These are phyloP conservation scores for Hypoxylon crocopeplum DNA, from an alignment of 495 filamentous ascomycete species.

Conservation along the genomic window DNA sequence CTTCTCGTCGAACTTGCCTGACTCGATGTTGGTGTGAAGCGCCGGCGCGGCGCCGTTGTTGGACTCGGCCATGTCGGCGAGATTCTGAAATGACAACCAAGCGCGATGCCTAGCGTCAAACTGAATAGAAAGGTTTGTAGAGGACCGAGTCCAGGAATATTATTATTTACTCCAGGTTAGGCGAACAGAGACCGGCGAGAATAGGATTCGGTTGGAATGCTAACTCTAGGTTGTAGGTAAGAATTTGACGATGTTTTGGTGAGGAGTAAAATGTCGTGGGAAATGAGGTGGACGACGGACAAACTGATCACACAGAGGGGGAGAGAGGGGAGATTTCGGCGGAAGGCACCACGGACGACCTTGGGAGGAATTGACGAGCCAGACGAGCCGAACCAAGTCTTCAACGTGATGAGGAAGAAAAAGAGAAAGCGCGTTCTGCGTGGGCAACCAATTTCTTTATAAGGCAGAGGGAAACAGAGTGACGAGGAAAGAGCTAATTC, in stretches of 20 bases:
- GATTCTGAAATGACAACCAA: constrained; percentile 31
- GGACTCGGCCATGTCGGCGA: constrained; percentile 57
- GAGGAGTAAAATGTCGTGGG: constrained; percentile 34
- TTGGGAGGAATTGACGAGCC: constrained; percentile 43
- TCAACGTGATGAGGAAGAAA: constrained; percentile 43
- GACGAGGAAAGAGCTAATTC: constrained; percentile 37
- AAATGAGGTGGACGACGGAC: constrained; percentile 30
- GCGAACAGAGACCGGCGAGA: constrained; percentile 35
- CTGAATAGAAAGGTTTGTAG: constrained; percentile 13
- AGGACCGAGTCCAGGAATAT: constrained; percentile 22
- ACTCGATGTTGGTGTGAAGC: constrained; percentile 62
- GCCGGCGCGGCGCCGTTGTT: constrained; percentile 53
- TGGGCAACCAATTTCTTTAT: constrained; percentile 43
- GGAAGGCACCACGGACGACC: constrained; percentile 44
- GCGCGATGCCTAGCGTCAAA: constrained; percentile 24
- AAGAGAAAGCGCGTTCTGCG: constrained; percentile 40
- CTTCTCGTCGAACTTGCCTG: constrained; percentile 65
- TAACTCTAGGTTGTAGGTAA: constrained; percentile 31
- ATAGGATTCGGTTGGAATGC: constrained; percentile 35
- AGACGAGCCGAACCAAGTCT: constrained; percentile 43
- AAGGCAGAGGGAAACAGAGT: constrained; percentile 35
- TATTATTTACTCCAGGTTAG: constrained; percentile 31
- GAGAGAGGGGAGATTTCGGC: constrained; percentile 35
- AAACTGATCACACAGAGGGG: constrained; percentile 28
- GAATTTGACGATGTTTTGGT: constrained; percentile 36